Conservation (phyloP, 352 stramenopile genomes). For the Phytopythium cucurbitacearum region DNA sequence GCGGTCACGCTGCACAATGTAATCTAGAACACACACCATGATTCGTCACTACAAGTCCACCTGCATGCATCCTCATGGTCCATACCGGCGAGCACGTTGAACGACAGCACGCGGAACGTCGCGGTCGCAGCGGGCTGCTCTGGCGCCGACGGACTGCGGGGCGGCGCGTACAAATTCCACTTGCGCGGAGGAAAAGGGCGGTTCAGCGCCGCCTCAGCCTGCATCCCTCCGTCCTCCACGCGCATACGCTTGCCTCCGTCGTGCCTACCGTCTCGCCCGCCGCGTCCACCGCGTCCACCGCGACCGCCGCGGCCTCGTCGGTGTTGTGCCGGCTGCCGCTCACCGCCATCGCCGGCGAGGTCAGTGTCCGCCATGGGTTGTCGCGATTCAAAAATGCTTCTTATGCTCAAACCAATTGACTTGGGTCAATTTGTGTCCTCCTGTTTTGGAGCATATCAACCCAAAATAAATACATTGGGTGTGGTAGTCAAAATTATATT, state of each 20-base stretch:
- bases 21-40: constrained; percentile 28
- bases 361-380: too few species aligned
- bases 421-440: constrained; percentile 3
- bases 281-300: too few species aligned
- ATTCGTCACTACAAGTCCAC: background rate
- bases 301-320: background rate
- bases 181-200: constrained; percentile 14
- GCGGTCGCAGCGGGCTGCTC: constrained; percentile 16
- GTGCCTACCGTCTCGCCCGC: too few species aligned
- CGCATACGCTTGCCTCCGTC: too few species aligned
- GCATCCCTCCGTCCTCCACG: background rate
- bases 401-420: constrained; percentile 4
- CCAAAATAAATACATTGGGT: too few species aligned
- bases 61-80: background rate
- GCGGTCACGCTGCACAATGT: constrained; percentile 35
- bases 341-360: background rate
- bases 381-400: background rate
- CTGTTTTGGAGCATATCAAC: background rate
- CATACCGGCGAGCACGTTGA: constrained; percentile 65
- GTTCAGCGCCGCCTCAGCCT: background rate
- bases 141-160: constrained; percentile 8
- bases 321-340: constrained; percentile 8
- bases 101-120: constrained; percentile 65
- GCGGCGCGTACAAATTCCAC: constrained; percentile 51
- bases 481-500: too few species aligned